A percentile compares a stretch with the other conserved stretches of the same genome.
phyloP scores from a whole-genome alignment of 192 early-diverging fungal genomes.

The Coemansia sp. region DNA sequence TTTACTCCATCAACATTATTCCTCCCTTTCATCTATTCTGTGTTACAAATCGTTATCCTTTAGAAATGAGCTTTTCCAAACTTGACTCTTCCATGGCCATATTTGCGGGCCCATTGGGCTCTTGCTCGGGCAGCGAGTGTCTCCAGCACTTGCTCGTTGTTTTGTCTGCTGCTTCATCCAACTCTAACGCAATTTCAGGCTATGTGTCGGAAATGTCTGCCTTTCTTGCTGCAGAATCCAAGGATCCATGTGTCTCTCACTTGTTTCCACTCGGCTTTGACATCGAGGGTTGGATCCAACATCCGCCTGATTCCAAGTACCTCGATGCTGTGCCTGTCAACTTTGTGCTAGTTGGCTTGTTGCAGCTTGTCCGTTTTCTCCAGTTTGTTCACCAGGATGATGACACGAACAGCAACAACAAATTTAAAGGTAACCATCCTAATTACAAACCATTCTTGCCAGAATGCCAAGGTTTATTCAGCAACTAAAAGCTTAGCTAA shows the following conservation, averaged over 20 bases:
- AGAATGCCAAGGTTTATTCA: too few relatives aligned
- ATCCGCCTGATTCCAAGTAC: conserved; percentile 63
- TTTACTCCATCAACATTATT: background rate
- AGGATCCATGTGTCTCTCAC: conserved; percentile 60
- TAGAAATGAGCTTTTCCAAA: background rate
- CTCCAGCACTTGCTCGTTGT: background rate
- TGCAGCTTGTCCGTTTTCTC: conserved; percentile 63
- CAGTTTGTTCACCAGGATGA: background rate
- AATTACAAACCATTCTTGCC: background rate
- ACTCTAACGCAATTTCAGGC: conserved; percentile 15
- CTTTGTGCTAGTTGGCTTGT: conserved; percentile 81
- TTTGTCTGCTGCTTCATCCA: background rate
- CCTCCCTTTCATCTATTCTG: background rate
- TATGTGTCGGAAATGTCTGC: conserved; percentile 73
- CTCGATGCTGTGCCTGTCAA: conserved; percentile 75
- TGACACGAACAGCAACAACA: background rate
- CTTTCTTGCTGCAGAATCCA: conserved; percentile 61
- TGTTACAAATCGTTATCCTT: too few relatives aligned
- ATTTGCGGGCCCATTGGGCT: conserved; percentile 89
- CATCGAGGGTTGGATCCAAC: conserved; percentile 73
- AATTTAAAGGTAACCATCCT: background rate
- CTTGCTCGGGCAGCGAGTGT: conserved; percentile 56
- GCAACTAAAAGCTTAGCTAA: too few relatives aligned
- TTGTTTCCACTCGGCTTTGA: conserved; percentile 69
- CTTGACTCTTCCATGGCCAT: conserved; percentile 60